Evolutionary conservation across 306 rosid genomes (phyloP).

Genomic region (Pueraria montana): DNA sequence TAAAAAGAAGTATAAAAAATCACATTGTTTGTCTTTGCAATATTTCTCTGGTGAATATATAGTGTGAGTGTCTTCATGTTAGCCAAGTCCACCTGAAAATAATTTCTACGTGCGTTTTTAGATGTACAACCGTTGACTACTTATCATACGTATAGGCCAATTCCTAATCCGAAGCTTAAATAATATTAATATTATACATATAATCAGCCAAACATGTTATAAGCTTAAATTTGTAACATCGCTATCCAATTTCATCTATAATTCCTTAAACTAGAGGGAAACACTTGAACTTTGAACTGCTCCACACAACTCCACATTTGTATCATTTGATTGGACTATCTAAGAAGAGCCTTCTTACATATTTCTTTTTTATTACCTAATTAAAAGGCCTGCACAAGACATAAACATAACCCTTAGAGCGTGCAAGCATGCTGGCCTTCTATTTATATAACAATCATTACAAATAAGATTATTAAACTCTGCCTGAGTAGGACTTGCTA

Average conservation of each 20-base stretch:
- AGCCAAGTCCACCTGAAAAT: not conserved
- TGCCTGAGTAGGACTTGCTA: not conserved
- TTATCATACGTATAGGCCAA: not conserved
- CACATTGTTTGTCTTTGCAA: not conserved
- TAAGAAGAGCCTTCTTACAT: not conserved
- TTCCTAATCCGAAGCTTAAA: not conserved
- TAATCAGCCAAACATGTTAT: not conserved
- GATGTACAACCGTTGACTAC: not conserved
- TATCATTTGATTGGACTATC: conserved; percentile 20
- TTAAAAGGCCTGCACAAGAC: conserved; percentile 16
- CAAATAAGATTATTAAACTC: not conserved
- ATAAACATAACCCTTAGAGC: not conserved
- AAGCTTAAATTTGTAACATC: not conserved
- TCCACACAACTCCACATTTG: not conserved
- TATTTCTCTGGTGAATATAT: not conserved
- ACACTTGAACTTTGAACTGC: conserved; percentile 8
- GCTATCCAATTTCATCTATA: not conserved
- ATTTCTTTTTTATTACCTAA: not conserved
- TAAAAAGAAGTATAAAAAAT: not conserved
- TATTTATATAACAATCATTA: not conserved
- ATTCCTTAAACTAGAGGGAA: not conserved
- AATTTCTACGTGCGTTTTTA: not conserved
- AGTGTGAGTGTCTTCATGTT: not conserved
- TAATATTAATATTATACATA: not conserved
- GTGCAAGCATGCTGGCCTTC: not conserved